A percentile compares a stretch with the other conserved stretches of the same genome.
Conservation (phyloP, 2,329 filamentous ascomycete genomes). For the Exophiala bonariae region DNA sequence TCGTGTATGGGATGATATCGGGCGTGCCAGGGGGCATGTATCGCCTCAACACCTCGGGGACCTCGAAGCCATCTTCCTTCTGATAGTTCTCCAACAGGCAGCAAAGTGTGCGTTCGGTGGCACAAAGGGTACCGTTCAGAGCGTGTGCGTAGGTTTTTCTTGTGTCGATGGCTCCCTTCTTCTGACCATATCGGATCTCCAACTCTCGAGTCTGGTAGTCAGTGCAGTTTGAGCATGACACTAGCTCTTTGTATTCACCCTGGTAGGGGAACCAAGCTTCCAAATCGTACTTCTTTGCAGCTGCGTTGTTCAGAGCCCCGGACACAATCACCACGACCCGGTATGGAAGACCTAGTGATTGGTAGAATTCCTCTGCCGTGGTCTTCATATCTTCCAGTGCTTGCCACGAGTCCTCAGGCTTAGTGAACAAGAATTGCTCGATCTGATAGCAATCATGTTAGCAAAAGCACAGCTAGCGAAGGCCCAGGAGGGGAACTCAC, state of each 20-base stretch:
- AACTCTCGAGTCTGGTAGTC: constrained; percentile 95
- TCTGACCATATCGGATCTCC: constrained; percentile 87
- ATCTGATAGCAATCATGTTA: constrained; percentile 45
- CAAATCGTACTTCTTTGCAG: constrained; percentile 90
- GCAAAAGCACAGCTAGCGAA: background rate
- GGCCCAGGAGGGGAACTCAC: constrained; percentile 37
- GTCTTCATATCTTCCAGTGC: constrained; percentile 91
- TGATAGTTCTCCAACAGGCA: constrained; percentile 98
- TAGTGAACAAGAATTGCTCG: constrained; percentile 76
- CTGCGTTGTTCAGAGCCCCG: constrained; percentile 88
- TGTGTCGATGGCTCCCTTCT: constrained; percentile 73
- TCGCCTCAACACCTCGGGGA: constrained; percentile 81
- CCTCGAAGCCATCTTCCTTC: constrained; percentile 76
- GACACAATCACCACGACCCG: constrained; percentile 92
- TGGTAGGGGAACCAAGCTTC: constrained; percentile 97
- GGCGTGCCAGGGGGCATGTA: constrained; percentile 81
- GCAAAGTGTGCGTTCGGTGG: constrained; percentile 88
- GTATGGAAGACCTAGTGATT: constrained; percentile 85
- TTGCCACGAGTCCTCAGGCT: constrained; percentile 89
- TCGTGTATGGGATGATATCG: constrained; percentile 84
- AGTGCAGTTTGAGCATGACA: constrained; percentile 96
- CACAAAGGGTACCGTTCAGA: constrained; percentile 84
- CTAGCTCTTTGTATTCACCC: constrained; percentile 96
- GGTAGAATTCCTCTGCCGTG: constrained; percentile 91
- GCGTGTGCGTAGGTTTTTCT: constrained; percentile 95